phyloP scores from a whole-genome alignment of 345 rosid species.

The Citrus mangshanensis region DNA sequence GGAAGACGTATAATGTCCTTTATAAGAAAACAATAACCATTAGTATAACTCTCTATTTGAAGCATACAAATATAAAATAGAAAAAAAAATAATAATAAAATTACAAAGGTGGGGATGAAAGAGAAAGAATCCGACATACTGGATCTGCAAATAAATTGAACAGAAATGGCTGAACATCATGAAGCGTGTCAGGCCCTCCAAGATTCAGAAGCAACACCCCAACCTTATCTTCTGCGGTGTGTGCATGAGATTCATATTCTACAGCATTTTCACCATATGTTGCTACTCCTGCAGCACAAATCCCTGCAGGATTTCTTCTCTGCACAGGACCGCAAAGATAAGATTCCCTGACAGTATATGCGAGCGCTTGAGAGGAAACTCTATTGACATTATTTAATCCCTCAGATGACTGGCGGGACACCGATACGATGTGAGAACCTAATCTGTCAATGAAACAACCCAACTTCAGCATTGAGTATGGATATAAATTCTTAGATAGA shows the following conservation, averaged over 20 bases:
- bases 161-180: conserved; percentile 85
- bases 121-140: conserved; percentile 30
- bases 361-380: conserved; percentile 16
- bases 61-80: not conserved
- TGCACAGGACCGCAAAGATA: conserved; percentile 5
- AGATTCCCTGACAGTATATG: conserved; percentile 11
- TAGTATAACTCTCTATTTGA: not conserved
- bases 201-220: conserved; percentile 86
- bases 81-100: not conserved
- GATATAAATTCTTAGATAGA: not conserved
- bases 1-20: conserved; percentile 95
- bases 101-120: not conserved
- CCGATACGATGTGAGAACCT: conserved; percentile 13
- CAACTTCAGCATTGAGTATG: not conserved
- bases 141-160: conserved; percentile 95
- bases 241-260: conserved; percentile 30
- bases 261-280: conserved; percentile 25
- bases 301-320: conserved; percentile 38
- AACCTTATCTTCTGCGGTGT: conserved; percentile 52
- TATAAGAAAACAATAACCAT: not conserved
- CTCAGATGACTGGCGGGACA: conserved; percentile 15
- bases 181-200: conserved; percentile 84
- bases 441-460: conserved; percentile 19
- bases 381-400: conserved; percentile 14
- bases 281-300: conserved; percentile 36